Base-by-base conservation (phyloP, 306 rosid species). In the Alnus rubra region DNA sequence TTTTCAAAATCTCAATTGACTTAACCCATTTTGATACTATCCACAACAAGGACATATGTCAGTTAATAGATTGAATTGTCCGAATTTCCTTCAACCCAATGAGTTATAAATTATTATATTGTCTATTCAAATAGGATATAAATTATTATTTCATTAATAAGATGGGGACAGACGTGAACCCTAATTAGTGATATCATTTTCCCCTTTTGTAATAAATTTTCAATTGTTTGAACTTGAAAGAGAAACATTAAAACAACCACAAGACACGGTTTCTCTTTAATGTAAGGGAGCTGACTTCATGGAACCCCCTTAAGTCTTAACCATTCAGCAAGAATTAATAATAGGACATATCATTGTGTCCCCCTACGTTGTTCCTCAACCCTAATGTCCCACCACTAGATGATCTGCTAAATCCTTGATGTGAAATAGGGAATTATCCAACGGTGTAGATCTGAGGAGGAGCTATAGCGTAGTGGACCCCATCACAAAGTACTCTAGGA, bases 211-310 rank as follows among this genome's bases (percentile, higher is more conserved):
- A 14, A 6, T n/a, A 35, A 5, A 9, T 3, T n/a, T 76, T 30
- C 37, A n/a, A 56, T 9, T 74, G 23, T 3, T 8, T 37, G 51
- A 42, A 39, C 62, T 37, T 7, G 23, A 47, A n/a, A n/a, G 8
- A 67, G 39, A 73, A 48, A 44, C 18, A 71, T 59, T 60, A 30
- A 71, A 51, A 50, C 65, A 44, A 13, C n/a, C 69, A 58, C 53
- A 55, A 6, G 82, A 85, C 89, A 84, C 89, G 88, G 73, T 58
- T 3, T 80, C 84, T 79, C 84, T 67, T 69, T 4, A 81, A 63
- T 54, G 72, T 14, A 23, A 74, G 74, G 62, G 83, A 76, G 88
- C 88, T 81, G 91, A 89, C 87, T 80, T 81, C 13, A 71, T 53
- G 5, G 50, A 59, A 19, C 18, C 12, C 9, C 15, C 14, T n/a